Evolutionary conservation across 768 basidiomycete genomes (phyloP).

Genomic region (Leccinum boreale): DNA sequence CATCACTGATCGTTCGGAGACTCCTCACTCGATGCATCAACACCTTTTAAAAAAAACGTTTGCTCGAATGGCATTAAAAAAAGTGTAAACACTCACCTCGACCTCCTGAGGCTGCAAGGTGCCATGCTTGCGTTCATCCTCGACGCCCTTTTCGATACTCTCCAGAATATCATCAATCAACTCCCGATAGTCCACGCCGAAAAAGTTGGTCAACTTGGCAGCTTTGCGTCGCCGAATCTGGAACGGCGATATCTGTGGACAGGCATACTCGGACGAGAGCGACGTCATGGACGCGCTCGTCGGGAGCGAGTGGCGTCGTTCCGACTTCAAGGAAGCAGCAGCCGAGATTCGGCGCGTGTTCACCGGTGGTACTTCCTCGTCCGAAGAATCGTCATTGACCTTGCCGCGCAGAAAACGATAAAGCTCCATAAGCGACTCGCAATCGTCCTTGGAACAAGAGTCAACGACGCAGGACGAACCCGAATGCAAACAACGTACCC

Average conservation of each 20-base stretch:
- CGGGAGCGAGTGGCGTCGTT: conserved; percentile 71
- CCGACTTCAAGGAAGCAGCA: conserved; percentile 46
- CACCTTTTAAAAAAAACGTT: conserved; percentile 37
- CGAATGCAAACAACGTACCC: conserved; percentile 44
- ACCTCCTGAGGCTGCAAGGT: conserved; percentile 65
- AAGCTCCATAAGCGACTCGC: conserved; percentile 67
- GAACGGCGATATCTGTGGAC: conserved; percentile 47
- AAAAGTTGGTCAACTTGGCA: conserved; percentile 84
- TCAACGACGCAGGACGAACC: conserved; percentile 3
- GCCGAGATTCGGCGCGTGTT: conserved; percentile 29
- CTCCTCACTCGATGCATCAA: conserved; percentile 36
- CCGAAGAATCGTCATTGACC: conserved; percentile 18
- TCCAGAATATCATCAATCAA: conserved; percentile 75
- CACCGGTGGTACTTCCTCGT: conserved; percentile 11
- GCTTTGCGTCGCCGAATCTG: conserved; percentile 70
- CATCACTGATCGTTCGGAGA: conserved; percentile 23
- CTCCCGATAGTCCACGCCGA: conserved; percentile 81
- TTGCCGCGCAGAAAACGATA: conserved; percentile 60
- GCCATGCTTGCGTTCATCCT: conserved; percentile 64
- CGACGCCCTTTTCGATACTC: conserved; percentile 73
- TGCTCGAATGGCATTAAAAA: background rate
- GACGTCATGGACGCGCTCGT: conserved; percentile 59
- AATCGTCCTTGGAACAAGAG: conserved; percentile 59
- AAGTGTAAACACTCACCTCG: conserved; percentile 48
- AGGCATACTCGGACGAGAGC: conserved; percentile 47